Evolutionary conservation across 208 protist species (phyloP).

Genomic region (Leishmania lainsoni): DNA sequence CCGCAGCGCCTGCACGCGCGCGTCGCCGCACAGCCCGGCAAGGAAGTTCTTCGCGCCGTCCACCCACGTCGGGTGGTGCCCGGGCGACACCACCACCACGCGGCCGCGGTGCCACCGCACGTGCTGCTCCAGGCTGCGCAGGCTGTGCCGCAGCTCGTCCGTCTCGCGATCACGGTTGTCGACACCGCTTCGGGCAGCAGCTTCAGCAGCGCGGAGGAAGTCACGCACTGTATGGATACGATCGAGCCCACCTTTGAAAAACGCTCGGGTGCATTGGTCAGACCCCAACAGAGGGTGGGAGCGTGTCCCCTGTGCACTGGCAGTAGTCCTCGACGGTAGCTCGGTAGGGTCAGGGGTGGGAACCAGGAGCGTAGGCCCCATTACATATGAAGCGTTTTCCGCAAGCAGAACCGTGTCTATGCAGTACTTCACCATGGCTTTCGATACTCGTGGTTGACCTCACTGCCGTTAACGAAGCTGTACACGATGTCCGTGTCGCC

Average conservation of each 20-base stretch:
- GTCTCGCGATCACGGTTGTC: neutral
- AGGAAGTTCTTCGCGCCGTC: conserved; percentile 71
- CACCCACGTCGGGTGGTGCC: conserved; percentile 92
- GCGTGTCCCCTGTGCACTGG: too few species aligned
- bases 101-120: conserved; percentile 27
- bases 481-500: conserved; percentile 92
- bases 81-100: conserved; percentile 96
- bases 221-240: neutral
- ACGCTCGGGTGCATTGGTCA: neutral
- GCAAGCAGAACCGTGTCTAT: neutral
- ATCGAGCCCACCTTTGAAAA: neutral
- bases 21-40: conserved; percentile 29
- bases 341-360: too few species aligned
- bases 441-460: conserved; percentile 66
- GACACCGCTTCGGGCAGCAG: neutral
- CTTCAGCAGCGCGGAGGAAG: neutral
- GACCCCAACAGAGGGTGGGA: too few species aligned
- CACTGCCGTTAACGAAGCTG: conserved; percentile 96
- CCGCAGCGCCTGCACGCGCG: conserved; percentile 28
- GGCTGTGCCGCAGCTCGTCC: neutral
- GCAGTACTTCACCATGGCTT: neutral
- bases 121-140: too few species aligned
- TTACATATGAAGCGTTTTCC: neutral
- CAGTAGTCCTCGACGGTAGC: too few species aligned
- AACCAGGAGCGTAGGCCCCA: too few species aligned